A percentile compares a stretch with the other conserved stretches of the same genome.
phyloP scores from a whole-genome alignment of 2,329 filamentous ascomycete genomes.

The Alternaria ventricosa region DNA sequence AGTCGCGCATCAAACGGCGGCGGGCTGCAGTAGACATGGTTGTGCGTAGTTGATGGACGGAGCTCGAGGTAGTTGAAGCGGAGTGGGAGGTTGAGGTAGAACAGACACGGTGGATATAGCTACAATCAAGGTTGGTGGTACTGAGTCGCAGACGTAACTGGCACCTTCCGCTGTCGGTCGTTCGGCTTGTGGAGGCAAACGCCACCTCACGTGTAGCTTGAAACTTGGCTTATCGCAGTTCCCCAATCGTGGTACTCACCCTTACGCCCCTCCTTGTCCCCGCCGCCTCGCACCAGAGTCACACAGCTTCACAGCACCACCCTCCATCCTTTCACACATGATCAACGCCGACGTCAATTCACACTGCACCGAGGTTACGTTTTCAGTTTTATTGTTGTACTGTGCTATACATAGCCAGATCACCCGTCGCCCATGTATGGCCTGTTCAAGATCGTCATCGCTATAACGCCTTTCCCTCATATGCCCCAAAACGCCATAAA shows the following conservation, averaged over 20 bases:
- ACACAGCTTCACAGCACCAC: neutral
- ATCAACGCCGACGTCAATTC: neutral
- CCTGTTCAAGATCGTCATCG: neutral
- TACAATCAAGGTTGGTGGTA: conserved; percentile 4
- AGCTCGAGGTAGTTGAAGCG: neutral
- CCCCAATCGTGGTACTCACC: neutral
- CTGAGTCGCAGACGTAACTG: conserved; percentile 13
- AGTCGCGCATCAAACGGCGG: conserved; percentile 97
- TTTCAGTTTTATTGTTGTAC: neutral
- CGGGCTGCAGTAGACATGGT: conserved; percentile 90
- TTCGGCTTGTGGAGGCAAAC: conserved; percentile 15
- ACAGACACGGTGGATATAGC: neutral
- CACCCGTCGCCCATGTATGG: neutral
- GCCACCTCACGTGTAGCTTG: conserved; percentile 20
- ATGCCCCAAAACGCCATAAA: neutral
- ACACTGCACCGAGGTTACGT: neutral
- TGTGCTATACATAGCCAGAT: neutral
- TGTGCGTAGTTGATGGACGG: neutral
- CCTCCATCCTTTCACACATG: neutral
- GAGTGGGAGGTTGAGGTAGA: neutral
- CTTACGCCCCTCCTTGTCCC: neutral
- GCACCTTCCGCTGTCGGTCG: conserved; percentile 10
- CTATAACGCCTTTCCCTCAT: neutral
- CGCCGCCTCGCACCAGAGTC: neutral
- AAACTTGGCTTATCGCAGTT: conserved; percentile 11